phyloP scores from a whole-genome alignment of 2,329 filamentous ascomycete species.

The Talaromyces verruculosus region DNA sequence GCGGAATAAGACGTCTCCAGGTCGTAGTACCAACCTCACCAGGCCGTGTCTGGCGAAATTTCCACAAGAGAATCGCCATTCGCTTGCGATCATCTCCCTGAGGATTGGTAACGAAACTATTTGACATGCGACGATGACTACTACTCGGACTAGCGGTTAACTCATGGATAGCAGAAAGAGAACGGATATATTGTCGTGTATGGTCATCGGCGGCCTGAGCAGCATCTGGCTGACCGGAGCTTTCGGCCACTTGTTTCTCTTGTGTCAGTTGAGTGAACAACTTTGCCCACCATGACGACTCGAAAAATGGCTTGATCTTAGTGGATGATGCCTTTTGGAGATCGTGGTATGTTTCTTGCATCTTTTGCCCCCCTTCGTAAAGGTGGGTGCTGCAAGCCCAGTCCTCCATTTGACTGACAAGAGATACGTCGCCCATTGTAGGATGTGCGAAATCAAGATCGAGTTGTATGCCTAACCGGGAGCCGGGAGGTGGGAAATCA shows the following conservation, averaged over 20 bases:
- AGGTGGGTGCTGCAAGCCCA: conserved; percentile 47
- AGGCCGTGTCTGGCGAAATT: conserved; percentile 45
- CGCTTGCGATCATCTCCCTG: conserved; percentile 34
- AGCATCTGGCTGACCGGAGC: conserved; percentile 33
- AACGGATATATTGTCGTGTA: conserved; percentile 39
- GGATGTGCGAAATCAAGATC: conserved; percentile 44
- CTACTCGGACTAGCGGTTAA: conserved; percentile 38
- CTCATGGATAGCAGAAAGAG: conserved; percentile 49
- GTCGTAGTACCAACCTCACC: conserved; percentile 45
- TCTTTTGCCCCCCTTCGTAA: conserved; percentile 39
- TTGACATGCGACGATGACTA: conserved; percentile 30
- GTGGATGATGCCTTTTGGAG: conserved; percentile 38
- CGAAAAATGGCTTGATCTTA: conserved; percentile 46
- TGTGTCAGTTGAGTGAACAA: conserved; percentile 45
- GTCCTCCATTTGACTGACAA: conserved; percentile 39
- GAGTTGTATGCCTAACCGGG: conserved; percentile 44
- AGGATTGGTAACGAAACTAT: conserved; percentile 28
- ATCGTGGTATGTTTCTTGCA: conserved; percentile 35
- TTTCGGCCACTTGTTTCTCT: conserved; percentile 41
- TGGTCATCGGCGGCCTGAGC: conserved; percentile 37
- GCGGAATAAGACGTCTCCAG: conserved; percentile 45
- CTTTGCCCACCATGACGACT: conserved; percentile 48
- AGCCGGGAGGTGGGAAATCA: conserved; percentile 44
- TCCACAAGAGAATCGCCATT: conserved; percentile 49
- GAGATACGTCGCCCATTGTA: conserved; percentile 32